Conservation (phyloP, 1,284 basidiomycete genomes). For the Amylostereum chailletii region DNA sequence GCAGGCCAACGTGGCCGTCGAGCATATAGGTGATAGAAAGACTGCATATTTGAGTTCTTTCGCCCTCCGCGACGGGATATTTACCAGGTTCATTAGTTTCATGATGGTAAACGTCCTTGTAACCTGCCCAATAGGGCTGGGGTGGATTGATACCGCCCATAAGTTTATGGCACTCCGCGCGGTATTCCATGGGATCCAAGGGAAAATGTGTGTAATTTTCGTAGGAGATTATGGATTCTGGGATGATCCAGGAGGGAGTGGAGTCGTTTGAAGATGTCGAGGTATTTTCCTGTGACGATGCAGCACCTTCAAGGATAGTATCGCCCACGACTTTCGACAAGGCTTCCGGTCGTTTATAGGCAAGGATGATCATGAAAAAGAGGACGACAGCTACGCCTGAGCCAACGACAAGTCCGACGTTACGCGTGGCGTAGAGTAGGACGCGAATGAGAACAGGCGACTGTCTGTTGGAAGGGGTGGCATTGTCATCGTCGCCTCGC, state of each 20-base stretch:
- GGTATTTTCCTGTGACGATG: conserved; percentile 4
- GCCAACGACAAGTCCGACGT: conserved; percentile 36
- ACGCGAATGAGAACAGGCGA: conserved; percentile 2
- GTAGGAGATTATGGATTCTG: conserved; percentile 39
- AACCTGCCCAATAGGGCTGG: conserved; percentile 46
- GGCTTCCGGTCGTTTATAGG: conserved; percentile 38
- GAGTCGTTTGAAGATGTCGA: conserved; percentile 5
- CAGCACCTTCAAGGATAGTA: conserved; percentile 6
- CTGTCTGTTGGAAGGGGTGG: not conserved
- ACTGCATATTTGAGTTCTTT: conserved; percentile 32
- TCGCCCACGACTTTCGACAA: conserved; percentile 38
- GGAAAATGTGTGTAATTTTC: conserved; percentile 54
- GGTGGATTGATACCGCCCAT: conserved; percentile 40
- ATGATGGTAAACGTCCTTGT: conserved; percentile 40
- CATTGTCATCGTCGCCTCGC: conserved; percentile 27
- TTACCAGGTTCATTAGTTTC: conserved; percentile 25
- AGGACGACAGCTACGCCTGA: conserved; percentile 38
- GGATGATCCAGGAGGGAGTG: conserved; percentile 11
- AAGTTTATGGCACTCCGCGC: conserved; percentile 43
- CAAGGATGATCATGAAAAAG: conserved; percentile 40
- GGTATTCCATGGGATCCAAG: conserved; percentile 45
- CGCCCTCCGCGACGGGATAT: conserved; percentile 21
- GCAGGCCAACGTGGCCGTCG: conserved; percentile 53
- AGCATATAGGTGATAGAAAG: conserved; percentile 64
- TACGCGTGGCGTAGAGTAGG: conserved; percentile 7